These are phyloP conservation scores for Nitzschia sp. DNA, from an alignment of 108 stramenopile genomes.

Conservation along the genomic window DNA sequence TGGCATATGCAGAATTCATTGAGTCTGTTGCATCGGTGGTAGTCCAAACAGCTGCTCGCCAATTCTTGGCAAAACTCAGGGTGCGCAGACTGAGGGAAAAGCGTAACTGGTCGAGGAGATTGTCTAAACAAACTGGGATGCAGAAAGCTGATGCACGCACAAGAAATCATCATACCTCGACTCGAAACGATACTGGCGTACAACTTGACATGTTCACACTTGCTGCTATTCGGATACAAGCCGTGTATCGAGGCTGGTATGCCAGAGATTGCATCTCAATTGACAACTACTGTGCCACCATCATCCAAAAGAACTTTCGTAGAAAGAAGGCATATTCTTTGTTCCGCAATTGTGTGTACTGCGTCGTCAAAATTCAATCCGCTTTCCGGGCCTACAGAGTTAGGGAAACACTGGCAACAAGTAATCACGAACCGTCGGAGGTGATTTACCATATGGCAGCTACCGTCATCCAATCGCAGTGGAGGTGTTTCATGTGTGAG, in stretches of 20 bases:
- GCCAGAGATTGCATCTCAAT: constrained; percentile 70
- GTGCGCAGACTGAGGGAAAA: constrained; percentile 16
- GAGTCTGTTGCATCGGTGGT: constrained; percentile 80
- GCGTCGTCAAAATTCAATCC: constrained; percentile 62
- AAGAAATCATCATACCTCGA: background rate
- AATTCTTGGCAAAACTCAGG: constrained; percentile 56
- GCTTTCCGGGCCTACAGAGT: constrained; percentile 49
- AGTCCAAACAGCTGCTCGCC: constrained; percentile 71
- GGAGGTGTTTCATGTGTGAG: constrained; percentile 53
- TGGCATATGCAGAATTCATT: constrained; percentile 49
- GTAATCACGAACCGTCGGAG: constrained; percentile 9
- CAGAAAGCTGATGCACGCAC: background rate
- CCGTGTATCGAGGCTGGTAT: constrained; percentile 82
- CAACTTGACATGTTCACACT: constrained; percentile 38
- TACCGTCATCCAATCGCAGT: constrained; percentile 59
- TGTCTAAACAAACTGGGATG: background rate
- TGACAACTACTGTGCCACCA: constrained; percentile 68
- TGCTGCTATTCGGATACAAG: constrained; percentile 75
- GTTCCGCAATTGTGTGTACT: constrained; percentile 44
- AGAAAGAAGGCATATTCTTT: constrained; percentile 44
- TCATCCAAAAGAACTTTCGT: constrained; percentile 60
- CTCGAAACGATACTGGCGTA: background rate
- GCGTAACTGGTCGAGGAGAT: background rate
- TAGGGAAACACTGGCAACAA: constrained; percentile 17
- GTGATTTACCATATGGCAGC: constrained; percentile 47